Percentiles rank a stretch among this genome's conserved stretches.
Evolutionary conservation across 139 green algal genomes (phyloP).

Genomic region (Ettlia oleoabundans): DNA sequence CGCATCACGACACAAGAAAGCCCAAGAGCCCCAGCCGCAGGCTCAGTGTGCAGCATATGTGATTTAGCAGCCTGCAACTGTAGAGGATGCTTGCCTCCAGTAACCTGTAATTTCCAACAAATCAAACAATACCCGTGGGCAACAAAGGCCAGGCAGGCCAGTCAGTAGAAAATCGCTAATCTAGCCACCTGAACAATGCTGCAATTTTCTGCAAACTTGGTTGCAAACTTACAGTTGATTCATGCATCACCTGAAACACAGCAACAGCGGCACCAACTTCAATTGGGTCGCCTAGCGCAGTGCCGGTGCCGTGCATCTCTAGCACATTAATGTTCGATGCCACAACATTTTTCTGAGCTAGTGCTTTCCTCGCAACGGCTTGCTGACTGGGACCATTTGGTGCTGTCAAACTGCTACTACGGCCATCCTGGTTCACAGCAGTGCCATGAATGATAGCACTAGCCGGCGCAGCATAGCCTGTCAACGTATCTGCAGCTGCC

Average conservation of each 20-base stretch:
- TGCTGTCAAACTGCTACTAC: slow-evolving; percentile 85
- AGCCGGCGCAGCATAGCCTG: neutral
- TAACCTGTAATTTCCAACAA: neutral
- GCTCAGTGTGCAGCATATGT: slow-evolving; percentile 79
- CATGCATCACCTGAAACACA: slow-evolving; percentile 26
- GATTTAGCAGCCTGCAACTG: slow-evolving; percentile 78
- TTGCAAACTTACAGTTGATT: neutral
- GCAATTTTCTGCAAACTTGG: too few relatives aligned
- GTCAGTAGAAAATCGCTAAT: too few relatives aligned
- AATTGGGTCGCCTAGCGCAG: slow-evolving; percentile 86
- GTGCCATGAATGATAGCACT: slow-evolving; percentile 62
- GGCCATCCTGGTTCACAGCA: slow-evolving; percentile 90
- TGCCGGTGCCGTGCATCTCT: slow-evolving; percentile 86
- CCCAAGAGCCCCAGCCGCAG: slow-evolving; percentile 74
- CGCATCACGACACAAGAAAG: slow-evolving; percentile 17
- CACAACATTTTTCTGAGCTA: slow-evolving; percentile 17
- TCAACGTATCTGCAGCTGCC: neutral
- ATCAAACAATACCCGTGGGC: too few relatives aligned
- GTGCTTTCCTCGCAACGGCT: slow-evolving; percentile 65
- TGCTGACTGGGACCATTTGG: slow-evolving; percentile 91
- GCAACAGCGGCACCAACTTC: slow-evolving; percentile 75
- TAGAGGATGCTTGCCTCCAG: slow-evolving; percentile 35
- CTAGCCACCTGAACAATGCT: too few relatives aligned
- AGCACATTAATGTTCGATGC: slow-evolving; percentile 46
- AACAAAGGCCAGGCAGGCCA: too few relatives aligned